Conservation (phyloP, 306 rosid species). For the Aeschynomene evenia region DNA sequence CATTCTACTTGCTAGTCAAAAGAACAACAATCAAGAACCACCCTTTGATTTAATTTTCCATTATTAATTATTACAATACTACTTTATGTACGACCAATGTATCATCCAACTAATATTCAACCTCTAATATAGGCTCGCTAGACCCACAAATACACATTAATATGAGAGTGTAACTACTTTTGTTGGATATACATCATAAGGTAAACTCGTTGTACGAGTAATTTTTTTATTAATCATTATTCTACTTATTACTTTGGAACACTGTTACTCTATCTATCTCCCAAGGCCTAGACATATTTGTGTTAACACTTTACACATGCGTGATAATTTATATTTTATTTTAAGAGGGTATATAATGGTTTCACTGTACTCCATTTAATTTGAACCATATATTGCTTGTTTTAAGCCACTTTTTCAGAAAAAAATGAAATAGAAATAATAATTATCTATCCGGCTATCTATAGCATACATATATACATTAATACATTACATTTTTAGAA, state of each 20-base stretch:
- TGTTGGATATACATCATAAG: too few relatives aligned
- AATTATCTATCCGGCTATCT: conserved; percentile 4
- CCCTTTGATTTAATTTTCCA: conserved; percentile 22
- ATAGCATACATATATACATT: too few relatives aligned
- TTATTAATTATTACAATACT: too few relatives aligned
- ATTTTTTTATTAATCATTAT: too few relatives aligned
- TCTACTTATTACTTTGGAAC: conserved; percentile 20
- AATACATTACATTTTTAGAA: too few relatives aligned
- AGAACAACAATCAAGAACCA: conserved; percentile 16
- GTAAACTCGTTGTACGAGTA: too few relatives aligned
- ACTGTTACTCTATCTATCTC: background rate
- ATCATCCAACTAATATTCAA: too few relatives aligned
- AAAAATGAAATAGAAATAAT: background rate
- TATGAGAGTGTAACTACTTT: too few relatives aligned
- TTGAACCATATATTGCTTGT: too few relatives aligned
- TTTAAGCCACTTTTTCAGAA: background rate
- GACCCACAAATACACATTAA: too few relatives aligned
- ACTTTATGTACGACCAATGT: too few relatives aligned
- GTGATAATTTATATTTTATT: background rate
- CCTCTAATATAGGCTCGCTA: too few relatives aligned
- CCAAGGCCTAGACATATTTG: background rate
- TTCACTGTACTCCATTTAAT: background rate
- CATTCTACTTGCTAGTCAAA: conserved; percentile 11
- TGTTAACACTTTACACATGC: background rate
- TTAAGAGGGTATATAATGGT: background rate